phyloP scores from a whole-genome alignment of 352 stramenopile species.

The Globisporangium barbulae region DNA sequence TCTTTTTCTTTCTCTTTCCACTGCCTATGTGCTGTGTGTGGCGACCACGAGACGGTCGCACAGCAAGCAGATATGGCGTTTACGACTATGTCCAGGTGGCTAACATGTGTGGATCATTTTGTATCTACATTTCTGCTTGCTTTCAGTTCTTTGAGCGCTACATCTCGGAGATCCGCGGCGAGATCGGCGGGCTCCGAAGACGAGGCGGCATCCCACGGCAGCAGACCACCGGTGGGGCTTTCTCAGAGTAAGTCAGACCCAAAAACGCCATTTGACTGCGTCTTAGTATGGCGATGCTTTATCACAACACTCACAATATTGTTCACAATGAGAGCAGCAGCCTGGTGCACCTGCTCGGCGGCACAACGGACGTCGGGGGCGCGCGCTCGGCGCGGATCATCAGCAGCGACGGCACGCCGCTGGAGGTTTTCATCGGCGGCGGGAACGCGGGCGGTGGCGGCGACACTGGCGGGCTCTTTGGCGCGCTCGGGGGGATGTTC shows the following conservation, averaged over 20 bases:
- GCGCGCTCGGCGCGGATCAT: conserved; percentile 49
- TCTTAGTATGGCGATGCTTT: no score
- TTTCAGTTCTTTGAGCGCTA: conserved; percentile 21
- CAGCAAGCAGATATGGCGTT: neutral
- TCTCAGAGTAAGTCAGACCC: conserved; percentile 12
- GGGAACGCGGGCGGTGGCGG: conserved; percentile 22
- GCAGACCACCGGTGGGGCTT: conserved; percentile 6
- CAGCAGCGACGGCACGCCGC: conserved; percentile 57
- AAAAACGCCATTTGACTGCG: neutral
- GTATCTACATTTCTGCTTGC: neutral
- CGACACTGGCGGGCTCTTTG: conserved; percentile 47
- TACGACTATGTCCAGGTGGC: neutral
- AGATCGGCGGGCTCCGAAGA: conserved; percentile 26
- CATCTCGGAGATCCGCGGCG: conserved; percentile 29
- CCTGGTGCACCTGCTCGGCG: conserved; percentile 48
- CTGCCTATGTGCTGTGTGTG: neutral
- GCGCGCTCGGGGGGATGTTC: conserved; percentile 61
- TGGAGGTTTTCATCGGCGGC: conserved; percentile 77
- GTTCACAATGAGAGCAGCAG: conserved; percentile 17
- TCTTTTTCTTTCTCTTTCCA: neutral
- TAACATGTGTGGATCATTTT: neutral
- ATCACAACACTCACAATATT: no score
- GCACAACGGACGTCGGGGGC: conserved; percentile 10
- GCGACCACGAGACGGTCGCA: no score
- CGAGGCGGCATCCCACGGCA: conserved; percentile 12